phyloP scores from a whole-genome alignment of 257 asterid genomes.

The Ilex asprella region DNA sequence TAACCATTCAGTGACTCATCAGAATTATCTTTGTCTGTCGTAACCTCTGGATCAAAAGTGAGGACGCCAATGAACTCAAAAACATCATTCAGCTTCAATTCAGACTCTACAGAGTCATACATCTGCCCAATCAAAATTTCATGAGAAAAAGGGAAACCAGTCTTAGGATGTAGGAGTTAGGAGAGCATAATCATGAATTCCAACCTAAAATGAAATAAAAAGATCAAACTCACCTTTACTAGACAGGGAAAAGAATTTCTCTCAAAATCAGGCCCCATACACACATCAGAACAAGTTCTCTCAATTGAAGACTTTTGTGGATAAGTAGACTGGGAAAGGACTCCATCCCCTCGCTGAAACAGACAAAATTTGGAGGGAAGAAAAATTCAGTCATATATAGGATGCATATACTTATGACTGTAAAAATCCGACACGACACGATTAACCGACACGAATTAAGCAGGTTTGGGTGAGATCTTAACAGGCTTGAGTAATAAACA shows the following conservation, averaged over 20 bases:
- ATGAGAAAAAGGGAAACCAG: constrained; percentile 8
- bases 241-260: constrained; percentile 53
- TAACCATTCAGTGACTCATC: constrained; percentile 33
- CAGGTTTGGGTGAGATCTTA: too few relatives aligned
- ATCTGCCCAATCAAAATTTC: constrained; percentile 41
- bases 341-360: constrained; percentile 53
- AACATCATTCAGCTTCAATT: constrained; percentile 77
- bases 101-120: constrained; percentile 70
- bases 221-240: constrained; percentile 52
- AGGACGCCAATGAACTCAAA: constrained; percentile 85
- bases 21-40: constrained; percentile 30
- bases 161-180: not conserved
- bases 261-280: constrained; percentile 32
- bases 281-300: constrained; percentile 26
- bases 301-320: constrained; percentile 29
- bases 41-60: constrained; percentile 55
- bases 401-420: too few relatives aligned
- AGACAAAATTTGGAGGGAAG: not conserved
- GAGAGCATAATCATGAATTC: not conserved
- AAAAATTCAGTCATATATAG: not conserved
- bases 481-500: too few relatives aligned
- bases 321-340: constrained; percentile 24
- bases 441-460: too few relatives aligned
- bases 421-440: too few relatives aligned
- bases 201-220: not conserved